Conservation (phyloP, 345 rosid species). For the Brassica incana region DNA sequence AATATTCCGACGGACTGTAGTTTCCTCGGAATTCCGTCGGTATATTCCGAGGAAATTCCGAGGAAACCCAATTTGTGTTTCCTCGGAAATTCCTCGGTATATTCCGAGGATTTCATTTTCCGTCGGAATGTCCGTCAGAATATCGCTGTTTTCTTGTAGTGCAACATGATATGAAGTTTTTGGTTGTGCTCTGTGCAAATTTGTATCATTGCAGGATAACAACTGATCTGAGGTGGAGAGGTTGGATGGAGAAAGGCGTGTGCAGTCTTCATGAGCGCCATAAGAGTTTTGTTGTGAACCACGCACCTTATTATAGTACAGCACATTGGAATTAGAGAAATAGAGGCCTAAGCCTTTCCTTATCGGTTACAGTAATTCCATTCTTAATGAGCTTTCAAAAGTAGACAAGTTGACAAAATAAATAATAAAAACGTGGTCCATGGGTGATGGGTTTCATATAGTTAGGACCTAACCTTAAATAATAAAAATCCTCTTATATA, state of each 20-base stretch:
- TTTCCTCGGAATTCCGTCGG: too few relatives aligned
- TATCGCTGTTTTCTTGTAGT: too few relatives aligned
- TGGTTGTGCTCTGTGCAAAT: neutral
- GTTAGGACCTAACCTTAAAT: neutral
- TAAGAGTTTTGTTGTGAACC: constrained; percentile 88
- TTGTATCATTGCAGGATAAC: constrained; percentile 59
- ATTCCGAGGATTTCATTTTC: too few relatives aligned
- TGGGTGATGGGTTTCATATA: neutral
- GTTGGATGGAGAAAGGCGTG: constrained; percentile 73
- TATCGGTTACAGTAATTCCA: neutral
- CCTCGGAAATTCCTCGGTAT: too few relatives aligned
- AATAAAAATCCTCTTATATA: neutral
- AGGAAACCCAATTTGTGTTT: too few relatives aligned
- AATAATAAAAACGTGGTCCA: neutral
- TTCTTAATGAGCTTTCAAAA: neutral
- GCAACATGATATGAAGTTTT: neutral
- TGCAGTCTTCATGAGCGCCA: constrained; percentile 72
- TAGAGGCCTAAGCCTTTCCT: neutral
- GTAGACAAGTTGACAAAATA: neutral
- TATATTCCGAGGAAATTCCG: too few relatives aligned
- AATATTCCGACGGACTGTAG: too few relatives aligned
- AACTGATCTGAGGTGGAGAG: constrained; percentile 79
- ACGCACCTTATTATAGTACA: constrained; percentile 45
- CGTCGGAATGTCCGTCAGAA: too few relatives aligned
- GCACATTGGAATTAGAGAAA: neutral